Percentiles rank a stretch among this genome's conserved stretches.
phyloP scores from a whole-genome alignment of 345 rosid genomes.

The Atalantia buxifolia region DNA sequence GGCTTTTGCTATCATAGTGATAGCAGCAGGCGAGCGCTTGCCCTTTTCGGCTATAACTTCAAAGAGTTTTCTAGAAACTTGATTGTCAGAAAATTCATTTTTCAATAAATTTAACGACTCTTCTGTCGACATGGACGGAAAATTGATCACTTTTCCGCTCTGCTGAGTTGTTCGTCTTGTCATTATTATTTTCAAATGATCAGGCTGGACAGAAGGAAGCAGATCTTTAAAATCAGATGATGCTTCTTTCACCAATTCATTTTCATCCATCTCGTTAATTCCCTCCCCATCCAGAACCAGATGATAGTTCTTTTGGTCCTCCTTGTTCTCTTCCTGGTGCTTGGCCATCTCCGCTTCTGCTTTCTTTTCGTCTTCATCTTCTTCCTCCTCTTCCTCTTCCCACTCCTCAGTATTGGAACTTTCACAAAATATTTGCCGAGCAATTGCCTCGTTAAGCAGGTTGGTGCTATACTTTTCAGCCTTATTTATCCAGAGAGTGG shows the following conservation, averaged over 20 bases:
- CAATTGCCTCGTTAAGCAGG: constrained; percentile 34
- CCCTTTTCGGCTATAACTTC: constrained; percentile 1
- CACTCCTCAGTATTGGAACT: constrained; percentile 26
- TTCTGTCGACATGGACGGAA: not conserved
- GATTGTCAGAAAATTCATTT: not conserved
- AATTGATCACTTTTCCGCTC: not conserved
- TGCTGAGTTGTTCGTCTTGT: constrained; percentile 8
- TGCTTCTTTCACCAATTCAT: not conserved
- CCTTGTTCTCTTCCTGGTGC: too few relatives aligned
- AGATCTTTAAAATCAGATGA: not conserved
- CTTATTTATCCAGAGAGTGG: constrained; percentile 30
- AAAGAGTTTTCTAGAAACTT: not conserved
- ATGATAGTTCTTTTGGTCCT: constrained; percentile 13
- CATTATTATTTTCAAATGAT: constrained; percentile 11
- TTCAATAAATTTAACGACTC: constrained; percentile 15
- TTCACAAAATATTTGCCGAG: constrained; percentile 26
- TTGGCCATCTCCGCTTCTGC: too few relatives aligned
- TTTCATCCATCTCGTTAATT: constrained; percentile 8
- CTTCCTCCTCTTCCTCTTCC: constrained; percentile 26
- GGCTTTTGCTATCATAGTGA: constrained; percentile 35
- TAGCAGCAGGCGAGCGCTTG: constrained; percentile 25
- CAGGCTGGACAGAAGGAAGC: not conserved
- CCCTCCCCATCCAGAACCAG: constrained; percentile 43
- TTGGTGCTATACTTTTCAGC: constrained; percentile 7
- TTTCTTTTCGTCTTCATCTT: not conserved